Evolutionary conservation across 2,329 filamentous ascomycete genomes (phyloP).

Genomic region (Arachnomyces sp.): DNA sequence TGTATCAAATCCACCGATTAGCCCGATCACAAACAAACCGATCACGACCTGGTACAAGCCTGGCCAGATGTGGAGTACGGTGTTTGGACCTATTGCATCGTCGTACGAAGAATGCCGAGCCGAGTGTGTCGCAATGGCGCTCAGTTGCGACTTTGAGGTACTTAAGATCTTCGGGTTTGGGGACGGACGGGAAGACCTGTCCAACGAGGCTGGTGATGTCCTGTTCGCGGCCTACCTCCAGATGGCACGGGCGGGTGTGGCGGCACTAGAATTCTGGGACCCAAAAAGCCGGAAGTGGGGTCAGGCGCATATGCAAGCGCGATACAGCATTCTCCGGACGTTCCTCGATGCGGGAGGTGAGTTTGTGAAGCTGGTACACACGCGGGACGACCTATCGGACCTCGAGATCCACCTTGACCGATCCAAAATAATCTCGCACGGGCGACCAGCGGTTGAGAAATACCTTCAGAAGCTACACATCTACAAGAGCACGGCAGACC

Average conservation of each 20-base stretch:
- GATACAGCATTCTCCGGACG: slow-evolving; percentile 68
- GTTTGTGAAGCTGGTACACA: slow-evolving; percentile 75
- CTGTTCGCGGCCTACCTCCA: slow-evolving; percentile 81
- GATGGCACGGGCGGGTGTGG: slow-evolving; percentile 89
- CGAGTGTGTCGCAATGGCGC: slow-evolving; percentile 85
- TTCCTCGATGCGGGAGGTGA: slow-evolving; percentile 79
- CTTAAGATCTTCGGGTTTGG: slow-evolving; percentile 89
- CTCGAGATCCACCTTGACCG: slow-evolving; percentile 76
- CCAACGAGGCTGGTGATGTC: slow-evolving; percentile 72
- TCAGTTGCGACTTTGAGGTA: slow-evolving; percentile 81
- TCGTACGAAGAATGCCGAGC: slow-evolving; percentile 93
- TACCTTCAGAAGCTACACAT: slow-evolving; percentile 89
- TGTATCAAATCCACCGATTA: slow-evolving; percentile 67
- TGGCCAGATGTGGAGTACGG: slow-evolving; percentile 87
- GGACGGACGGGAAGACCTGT: slow-evolving; percentile 63
- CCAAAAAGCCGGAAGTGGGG: slow-evolving; percentile 87
- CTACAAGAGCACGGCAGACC: slow-evolving; percentile 84
- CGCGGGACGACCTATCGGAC: slow-evolving; percentile 67
- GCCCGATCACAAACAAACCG: slow-evolving; percentile 67
- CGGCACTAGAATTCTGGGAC: slow-evolving; percentile 89
- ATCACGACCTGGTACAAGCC: slow-evolving; percentile 87
- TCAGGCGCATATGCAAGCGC: slow-evolving; percentile 82
- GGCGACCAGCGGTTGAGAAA: slow-evolving; percentile 71
- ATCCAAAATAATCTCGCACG: slow-evolving; percentile 74
- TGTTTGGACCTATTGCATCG: slow-evolving; percentile 79